Base-by-base conservation (phyloP, 2,329 filamentous ascomycete genomes). In the Hawksworthiomyces lignivorus region DNA sequence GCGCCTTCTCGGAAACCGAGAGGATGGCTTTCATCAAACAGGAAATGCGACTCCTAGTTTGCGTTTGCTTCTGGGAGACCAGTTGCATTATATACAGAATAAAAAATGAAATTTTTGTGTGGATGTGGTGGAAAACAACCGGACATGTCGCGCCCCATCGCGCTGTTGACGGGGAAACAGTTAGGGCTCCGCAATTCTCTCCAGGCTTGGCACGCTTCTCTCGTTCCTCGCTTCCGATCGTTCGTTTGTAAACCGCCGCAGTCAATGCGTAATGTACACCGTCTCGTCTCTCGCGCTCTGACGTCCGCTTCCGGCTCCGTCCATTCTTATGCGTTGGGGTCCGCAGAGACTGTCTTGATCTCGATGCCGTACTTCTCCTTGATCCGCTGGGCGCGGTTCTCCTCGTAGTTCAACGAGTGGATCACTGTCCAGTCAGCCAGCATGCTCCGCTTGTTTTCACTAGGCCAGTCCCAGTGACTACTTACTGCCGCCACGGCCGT, bases 291-390 rank as follows among this genome's bases (percentile, higher is more conserved):
- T n/a, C n/a, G n/a, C n/a, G n/a, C n/a, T n/a, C n/a, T n/a, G n/a
- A n/a, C n/a, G n/a, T n/a, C n/a, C n/a, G n/a, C n/a, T n/a, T n/a
- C n/a, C n/a, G n/a, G n/a, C n/a, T 34, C 21, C 11, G 15, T 12
- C 19, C 22, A 12, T 32, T 38, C 14, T 40, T 20, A 39, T 14
- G 48, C 49, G 28, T 58, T 54, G 37, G 59, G 56, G 39, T 76
- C 67, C 32, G 73, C 69, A 44, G 63, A 73, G 51, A 82, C 76
- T 42, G 80, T 75, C 56, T 82, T 77, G 57, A 95, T 80, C 51
- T 94, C 87, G 56, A 94, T 77, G 45, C 88, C 87, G 57, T 95
- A 95, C 63, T 81, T 86, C 65, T 87, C 82, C 75, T 86, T 82
- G 62, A 96, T 74, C 54, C 86, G 76, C 68, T 88, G 72, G 52